A percentile compares a stretch with the other conserved stretches of the same genome.
These are phyloP conservation scores for Aurantiochytrium sp. DNA, from an alignment of 108 stramenopile species.

Conservation along the genomic window DNA sequence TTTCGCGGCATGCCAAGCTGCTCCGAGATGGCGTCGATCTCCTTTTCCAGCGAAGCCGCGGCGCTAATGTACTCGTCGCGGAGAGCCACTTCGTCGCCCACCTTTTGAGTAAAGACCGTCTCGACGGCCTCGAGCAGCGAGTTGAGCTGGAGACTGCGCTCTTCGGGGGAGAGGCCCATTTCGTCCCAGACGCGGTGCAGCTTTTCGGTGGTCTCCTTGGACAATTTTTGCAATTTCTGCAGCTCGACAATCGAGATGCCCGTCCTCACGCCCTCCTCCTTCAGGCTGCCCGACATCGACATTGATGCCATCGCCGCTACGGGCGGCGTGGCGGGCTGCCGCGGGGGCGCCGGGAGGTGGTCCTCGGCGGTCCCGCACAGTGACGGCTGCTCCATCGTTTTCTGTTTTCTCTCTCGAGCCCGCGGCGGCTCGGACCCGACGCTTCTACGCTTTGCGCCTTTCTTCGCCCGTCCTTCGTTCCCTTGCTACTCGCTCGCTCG, in stretches of 20 bases:
- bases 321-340: no score
- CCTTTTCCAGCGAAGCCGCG: not conserved
- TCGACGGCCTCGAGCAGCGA: not conserved
- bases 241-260: not conserved
- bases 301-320: not conserved
- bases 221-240: not conserved
- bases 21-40: not conserved
- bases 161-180: not conserved
- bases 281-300: not conserved
- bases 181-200: constrained; percentile 16
- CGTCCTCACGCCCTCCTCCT: not conserved
- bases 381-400: no score
- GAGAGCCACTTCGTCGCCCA: not conserved
- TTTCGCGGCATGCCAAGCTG: constrained; percentile 8
- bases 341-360: no score
- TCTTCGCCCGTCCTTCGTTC: no score
- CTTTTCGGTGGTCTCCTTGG: not conserved
- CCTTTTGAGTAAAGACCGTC: not conserved
- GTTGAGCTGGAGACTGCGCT: not conserved
- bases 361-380: no score
- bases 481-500: no score
- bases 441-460: no score
- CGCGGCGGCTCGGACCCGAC: no score
- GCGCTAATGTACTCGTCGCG: constrained; percentile 19
- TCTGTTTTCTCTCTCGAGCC: no score